Evolutionary conservation across 1,284 basidiomycete genomes (phyloP).

Genomic region (Puccinia brachypodii): DNA sequence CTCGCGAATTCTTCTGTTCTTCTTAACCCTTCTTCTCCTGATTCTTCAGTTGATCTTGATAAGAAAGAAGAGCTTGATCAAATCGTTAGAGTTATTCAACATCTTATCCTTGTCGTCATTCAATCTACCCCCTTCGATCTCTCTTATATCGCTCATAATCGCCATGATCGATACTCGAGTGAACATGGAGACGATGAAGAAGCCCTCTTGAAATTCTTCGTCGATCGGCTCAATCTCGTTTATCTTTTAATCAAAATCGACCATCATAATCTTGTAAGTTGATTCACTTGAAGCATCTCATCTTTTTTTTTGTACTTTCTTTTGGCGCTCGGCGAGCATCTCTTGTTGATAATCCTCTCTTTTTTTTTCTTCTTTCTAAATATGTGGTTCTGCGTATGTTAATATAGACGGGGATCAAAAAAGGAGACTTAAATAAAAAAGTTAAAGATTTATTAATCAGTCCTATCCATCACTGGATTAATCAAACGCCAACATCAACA

Average conservation of each 20-base stretch:
- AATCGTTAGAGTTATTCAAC: neutral
- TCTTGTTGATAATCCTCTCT: neutral
- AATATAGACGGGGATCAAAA: neutral
- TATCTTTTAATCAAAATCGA: conserved; percentile 7
- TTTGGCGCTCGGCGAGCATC: no score
- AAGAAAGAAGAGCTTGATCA: neutral
- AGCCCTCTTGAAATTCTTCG: neutral
- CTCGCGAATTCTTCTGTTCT: neutral
- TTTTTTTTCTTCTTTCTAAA: neutral
- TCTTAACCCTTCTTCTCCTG: neutral
- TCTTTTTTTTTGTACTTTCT: neutral
- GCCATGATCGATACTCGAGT: no score
- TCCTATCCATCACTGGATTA: neutral
- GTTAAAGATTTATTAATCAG: neutral
- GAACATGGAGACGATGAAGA: no score
- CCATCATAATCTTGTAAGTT: neutral
- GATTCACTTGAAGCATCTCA: neutral
- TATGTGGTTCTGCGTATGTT: no score
- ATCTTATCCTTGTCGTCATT: neutral
- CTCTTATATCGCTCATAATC: no score
- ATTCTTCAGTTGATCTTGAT: no score
- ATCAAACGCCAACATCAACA: neutral
- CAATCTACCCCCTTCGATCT: neutral
- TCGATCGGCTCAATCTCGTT: neutral
- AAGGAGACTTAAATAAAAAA: neutral